Evolutionary conservation across 768 basidiomycete species (phyloP).

Genomic region (Heimioporus sp.): DNA sequence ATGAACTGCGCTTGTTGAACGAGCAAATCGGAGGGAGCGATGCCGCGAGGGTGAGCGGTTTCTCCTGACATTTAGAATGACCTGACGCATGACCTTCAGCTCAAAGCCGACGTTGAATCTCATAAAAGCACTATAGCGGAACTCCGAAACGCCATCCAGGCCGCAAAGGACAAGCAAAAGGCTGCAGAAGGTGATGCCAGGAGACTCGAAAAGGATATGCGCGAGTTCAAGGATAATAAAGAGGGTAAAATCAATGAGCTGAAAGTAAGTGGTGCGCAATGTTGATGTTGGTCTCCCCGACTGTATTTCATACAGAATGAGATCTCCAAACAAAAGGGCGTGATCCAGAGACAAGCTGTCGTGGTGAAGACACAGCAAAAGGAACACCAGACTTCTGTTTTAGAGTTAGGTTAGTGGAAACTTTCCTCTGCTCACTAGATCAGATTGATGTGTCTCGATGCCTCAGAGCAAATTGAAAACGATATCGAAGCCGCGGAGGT

Average conservation of each 20-base stretch:
- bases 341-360: constrained; percentile 77
- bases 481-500: constrained; percentile 27
- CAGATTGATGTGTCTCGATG: not conserved
- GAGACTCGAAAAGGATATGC: constrained; percentile 95
- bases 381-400: constrained; percentile 80
- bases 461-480: constrained; percentile 28
- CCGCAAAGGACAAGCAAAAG: constrained; percentile 74
- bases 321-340: constrained; percentile 78
- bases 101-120: constrained; percentile 75
- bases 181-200: constrained; percentile 73
- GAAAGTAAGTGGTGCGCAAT: constrained; percentile 52
- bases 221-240: constrained; percentile 98
- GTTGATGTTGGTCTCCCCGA: not conserved
- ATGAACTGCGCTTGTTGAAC: constrained; percentile 78
- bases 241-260: constrained; percentile 95
- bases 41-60: constrained; percentile 65
- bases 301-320: constrained; percentile 41
- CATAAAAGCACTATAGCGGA: constrained; percentile 62
- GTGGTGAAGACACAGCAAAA: constrained; percentile 85
- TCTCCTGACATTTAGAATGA: not conserved
- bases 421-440: not conserved
- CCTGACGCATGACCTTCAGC: constrained; percentile 41
- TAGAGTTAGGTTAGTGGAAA: constrained; percentile 75
- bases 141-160: constrained; percentile 55
- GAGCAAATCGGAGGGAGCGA: constrained; percentile 88